Evolutionary conservation across 805 yeast genomes (phyloP), one percentile per base, ranked within the genome.

Genomic region (Millerozyma miso): DNA sequence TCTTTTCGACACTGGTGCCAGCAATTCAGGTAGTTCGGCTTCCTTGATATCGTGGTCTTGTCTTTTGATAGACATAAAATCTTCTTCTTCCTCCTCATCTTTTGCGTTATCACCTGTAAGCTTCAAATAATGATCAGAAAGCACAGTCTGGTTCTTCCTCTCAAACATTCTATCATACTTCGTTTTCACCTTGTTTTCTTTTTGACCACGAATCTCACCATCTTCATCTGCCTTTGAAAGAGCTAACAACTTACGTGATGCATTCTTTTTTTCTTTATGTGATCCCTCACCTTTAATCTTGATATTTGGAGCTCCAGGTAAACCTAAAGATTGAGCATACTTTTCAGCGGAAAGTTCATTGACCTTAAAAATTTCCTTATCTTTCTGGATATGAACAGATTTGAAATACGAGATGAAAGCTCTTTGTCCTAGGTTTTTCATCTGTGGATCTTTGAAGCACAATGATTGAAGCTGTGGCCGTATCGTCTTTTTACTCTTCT

Each of bases 151-250:
- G 62, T 93, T 93, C 60, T 86, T 77, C 61, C 99, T 79, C 61
- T 88, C 95, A 65, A 93, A 93, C 96, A 93, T 90, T 48, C 90
- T 79, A 62, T 93, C 99, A 58, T 88, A 88, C 62, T 86, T 91
- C 13, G 97, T 93, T 56, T 89, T 79, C 1, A 81, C 83, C 51
- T 77, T 76, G 35, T 51, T 48, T 42, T 59, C 72, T n/a, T 52
- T 53, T 50, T 45, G 59, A 1, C 63, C 71, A 2, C 56, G 68
- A 15, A 68, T 48, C 34, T 79, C 88, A 43, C 91, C 95, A 43
- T 85, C 83, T 1, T 62, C 68, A 41, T 70, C 59, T 4, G 71
- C 57, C 49, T 78, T 76, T 1, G 80, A 63, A 41, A 88, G 65
- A 4, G 76, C 73, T 37, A 77, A 54, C 49, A 90, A 65, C 50